Conservation (phyloP, 208 protist species). For the Novymonas esmeraldas region DNA sequence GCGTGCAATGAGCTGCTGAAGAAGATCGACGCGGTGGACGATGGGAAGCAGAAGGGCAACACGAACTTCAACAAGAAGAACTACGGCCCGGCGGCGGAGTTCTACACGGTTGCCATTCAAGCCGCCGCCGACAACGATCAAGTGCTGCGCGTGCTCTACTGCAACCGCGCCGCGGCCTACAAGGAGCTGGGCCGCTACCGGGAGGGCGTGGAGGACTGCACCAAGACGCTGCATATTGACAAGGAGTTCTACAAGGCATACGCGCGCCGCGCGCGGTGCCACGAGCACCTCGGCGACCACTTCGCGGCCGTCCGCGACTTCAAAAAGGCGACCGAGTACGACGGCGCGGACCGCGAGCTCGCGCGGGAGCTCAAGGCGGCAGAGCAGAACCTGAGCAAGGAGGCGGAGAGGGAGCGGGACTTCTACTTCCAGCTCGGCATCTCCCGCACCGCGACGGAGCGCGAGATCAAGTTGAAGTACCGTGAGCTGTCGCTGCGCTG, state of each 20-base stretch:
- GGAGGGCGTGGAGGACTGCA: conserved; percentile 90
- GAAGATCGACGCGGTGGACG: conserved; percentile 78
- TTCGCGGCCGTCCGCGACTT: conserved; percentile 86
- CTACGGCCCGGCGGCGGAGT: conserved; percentile 67
- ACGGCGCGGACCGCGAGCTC: conserved; percentile 70
- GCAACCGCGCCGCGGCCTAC: conserved; percentile 90
- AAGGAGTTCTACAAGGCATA: conserved; percentile 91
- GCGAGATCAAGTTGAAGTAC: conserved; percentile 89
- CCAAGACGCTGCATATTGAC: conserved; percentile 80
- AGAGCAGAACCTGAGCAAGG: conserved; percentile 70
- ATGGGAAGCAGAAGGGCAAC: conserved; percentile 90
- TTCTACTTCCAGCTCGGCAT: conserved; percentile 89
- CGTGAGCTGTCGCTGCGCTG: conserved; percentile 88
- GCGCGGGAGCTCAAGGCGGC: conserved; percentile 68
- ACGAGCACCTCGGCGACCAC: conserved; percentile 80
- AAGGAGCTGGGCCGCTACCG: conserved; percentile 89
- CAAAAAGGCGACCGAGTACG: conserved; percentile 78
- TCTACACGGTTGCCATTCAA: conserved; percentile 82
- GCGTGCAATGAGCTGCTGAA: conserved; percentile 68
- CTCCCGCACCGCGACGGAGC: conserved; percentile 58
- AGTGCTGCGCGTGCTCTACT: conserved; percentile 91
- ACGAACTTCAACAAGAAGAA: conserved; percentile 78
- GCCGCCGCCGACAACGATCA: conserved; percentile 69
- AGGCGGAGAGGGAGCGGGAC: conserved; percentile 86
- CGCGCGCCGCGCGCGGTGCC: conserved; percentile 86